Evolutionary conservation across 2,329 filamentous ascomycete genomes (phyloP).

Genomic region (Elsinoe fawcettii): DNA sequence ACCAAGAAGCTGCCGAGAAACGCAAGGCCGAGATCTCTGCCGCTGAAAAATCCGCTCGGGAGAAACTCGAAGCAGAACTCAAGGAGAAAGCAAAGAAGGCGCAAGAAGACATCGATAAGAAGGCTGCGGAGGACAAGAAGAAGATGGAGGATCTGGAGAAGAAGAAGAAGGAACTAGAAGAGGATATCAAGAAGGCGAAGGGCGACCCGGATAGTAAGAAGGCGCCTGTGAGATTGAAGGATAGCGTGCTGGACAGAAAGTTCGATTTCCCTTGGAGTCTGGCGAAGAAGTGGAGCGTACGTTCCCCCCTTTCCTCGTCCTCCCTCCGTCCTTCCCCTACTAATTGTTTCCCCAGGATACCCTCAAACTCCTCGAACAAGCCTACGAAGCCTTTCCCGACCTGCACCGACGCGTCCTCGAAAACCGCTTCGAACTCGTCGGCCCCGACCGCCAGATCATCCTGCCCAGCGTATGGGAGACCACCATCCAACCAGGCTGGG

Average conservation of each 20-base stretch:
- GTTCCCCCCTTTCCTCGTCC: conserved; percentile 27
- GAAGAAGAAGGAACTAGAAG: conserved; percentile 42
- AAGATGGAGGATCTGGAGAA: conserved; percentile 45
- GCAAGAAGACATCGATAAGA: conserved; percentile 38
- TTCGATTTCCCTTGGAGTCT: conserved; percentile 86
- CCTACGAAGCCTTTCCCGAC: conserved; percentile 41
- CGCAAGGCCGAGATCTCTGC: conserved; percentile 25
- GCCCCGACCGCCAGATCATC: conserved; percentile 43
- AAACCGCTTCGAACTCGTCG: conserved; percentile 42
- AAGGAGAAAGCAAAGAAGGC: conserved; percentile 46
- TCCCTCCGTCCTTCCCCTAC: neutral
- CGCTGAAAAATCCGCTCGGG: conserved; percentile 23
- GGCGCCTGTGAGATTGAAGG: conserved; percentile 78
- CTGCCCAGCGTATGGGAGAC: conserved; percentile 43
- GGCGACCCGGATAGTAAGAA: conserved; percentile 51
- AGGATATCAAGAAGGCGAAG: conserved; percentile 40
- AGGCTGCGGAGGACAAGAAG: conserved; percentile 45
- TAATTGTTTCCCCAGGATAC: neutral
- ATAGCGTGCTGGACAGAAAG: conserved; percentile 73
- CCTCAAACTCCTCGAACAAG: conserved; percentile 38
- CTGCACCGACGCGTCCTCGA: conserved; percentile 40
- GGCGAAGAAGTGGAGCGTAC: conserved; percentile 75
- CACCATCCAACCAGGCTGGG: conserved; percentile 41
- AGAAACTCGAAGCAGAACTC: conserved; percentile 38
- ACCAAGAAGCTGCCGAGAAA: conserved; percentile 2